phyloP scores from a whole-genome alignment of 164 flowering plant species.

The Liriodendron chinense region DNA sequence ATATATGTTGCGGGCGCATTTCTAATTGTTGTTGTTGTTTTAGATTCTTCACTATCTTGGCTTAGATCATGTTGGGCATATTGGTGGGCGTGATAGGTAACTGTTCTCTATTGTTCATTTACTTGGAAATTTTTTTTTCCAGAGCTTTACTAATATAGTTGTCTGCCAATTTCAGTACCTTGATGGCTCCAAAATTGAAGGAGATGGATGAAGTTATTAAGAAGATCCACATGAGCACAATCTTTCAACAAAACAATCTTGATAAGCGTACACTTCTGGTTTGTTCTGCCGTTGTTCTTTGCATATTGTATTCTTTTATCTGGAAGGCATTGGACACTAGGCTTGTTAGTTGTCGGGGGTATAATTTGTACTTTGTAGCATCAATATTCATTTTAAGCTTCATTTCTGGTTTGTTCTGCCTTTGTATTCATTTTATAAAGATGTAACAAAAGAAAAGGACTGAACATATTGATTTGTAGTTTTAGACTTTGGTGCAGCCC shows the following conservation, averaged over 20 bases:
- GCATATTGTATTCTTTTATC: constrained; percentile 7
- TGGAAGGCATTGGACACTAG: neutral
- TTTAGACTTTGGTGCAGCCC: neutral
- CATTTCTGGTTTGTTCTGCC: neutral
- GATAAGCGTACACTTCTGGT: constrained; percentile 74
- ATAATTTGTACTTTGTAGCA: neutral
- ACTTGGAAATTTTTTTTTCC: constrained; percentile 2
- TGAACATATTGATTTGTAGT: neutral
- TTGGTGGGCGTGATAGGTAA: constrained; percentile 89
- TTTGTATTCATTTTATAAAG: neutral
- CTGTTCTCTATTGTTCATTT: constrained; percentile 5
- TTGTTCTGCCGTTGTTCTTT: constrained; percentile 32
- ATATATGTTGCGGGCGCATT: neutral
- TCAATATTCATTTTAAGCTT: neutral
- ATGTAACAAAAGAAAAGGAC: neutral
- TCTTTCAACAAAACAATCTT: constrained; percentile 22
- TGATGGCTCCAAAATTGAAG: constrained; percentile 77
- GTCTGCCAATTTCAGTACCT: constrained; percentile 35
- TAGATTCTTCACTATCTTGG: constrained; percentile 99
- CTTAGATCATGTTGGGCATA: constrained; percentile 97
- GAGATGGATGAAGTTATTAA: constrained; percentile 93
- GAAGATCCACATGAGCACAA: constrained; percentile 51
- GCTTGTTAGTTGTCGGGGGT: neutral
- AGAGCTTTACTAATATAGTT: constrained; percentile 7
- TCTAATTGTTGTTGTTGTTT: constrained; percentile 23